These are phyloP conservation scores for Handroanthus guayacan DNA, from an alignment of 257 asterid species.

Conservation along the genomic window DNA sequence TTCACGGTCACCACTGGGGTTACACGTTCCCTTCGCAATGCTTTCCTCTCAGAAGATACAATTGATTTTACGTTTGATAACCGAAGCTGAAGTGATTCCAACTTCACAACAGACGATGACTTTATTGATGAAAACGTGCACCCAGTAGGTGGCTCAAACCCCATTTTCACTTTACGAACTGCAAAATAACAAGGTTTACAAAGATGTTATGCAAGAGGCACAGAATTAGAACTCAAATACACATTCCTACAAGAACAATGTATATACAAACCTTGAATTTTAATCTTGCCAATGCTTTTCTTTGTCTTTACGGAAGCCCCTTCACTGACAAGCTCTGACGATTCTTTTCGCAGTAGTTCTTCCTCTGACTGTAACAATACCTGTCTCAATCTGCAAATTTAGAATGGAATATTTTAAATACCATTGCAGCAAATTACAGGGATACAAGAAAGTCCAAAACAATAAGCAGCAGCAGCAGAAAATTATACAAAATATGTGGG, in stretches of 20 bases:
- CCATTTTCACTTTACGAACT: slow-evolving; percentile 93
- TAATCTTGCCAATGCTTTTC: slow-evolving; percentile 86
- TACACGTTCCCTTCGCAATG: slow-evolving; percentile 60
- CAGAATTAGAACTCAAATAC: slow-evolving; percentile 20
- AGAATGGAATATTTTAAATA: slow-evolving; percentile 5
- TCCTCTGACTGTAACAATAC: slow-evolving; percentile 86
- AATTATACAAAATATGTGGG: slow-evolving; percentile 19
- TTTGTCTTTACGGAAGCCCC: slow-evolving; percentile 78
- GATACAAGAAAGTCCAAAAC: slow-evolving; percentile 24
- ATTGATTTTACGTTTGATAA: slow-evolving; percentile 72
- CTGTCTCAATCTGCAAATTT: slow-evolving; percentile 63
- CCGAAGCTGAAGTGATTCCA: slow-evolving; percentile 69
- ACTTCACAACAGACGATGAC: slow-evolving; percentile 64
- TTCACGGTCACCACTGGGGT: slow-evolving; percentile 54
- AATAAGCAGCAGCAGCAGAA: neutral
- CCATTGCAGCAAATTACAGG: neutral
- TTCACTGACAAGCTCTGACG: slow-evolving; percentile 78
- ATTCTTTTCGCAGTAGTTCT: slow-evolving; percentile 70
- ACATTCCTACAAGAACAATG: slow-evolving; percentile 21
- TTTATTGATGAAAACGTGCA: slow-evolving; percentile 74
- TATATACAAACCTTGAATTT: slow-evolving; percentile 74
- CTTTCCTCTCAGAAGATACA: slow-evolving; percentile 77
- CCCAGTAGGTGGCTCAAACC: slow-evolving; percentile 85
- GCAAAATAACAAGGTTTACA: slow-evolving; percentile 39
- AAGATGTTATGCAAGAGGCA: slow-evolving; percentile 13